Base-by-base conservation (phyloP, 441 rosid species). In the Syzygium syzygioides region DNA sequence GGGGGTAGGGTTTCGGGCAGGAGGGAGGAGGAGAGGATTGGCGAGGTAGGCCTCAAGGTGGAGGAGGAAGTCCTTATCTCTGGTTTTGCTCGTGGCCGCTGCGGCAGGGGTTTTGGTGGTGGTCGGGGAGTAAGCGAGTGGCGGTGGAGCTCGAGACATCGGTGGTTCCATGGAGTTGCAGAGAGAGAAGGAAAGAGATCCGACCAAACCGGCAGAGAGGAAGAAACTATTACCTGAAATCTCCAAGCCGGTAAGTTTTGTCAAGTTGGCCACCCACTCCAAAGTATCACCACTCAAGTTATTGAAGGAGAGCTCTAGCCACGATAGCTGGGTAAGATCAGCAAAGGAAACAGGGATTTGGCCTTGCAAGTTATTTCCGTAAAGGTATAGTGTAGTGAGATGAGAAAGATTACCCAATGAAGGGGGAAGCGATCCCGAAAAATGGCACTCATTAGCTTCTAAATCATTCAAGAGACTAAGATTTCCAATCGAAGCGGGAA, bases 401-500 rank as follows among this genome's bases (percentile, higher is more conserved):
- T 34, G 79, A 68, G 48, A 17, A 66, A 66, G 76, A 68, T 32
- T 68, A 18, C 45, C 45, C 79, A 68, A 2, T 68, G 45, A 68
- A 68, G 79, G 32, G 45, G 79, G 79, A 68, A 68, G 45, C 4
- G 7, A 32, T 32, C 79, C 26, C 2, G 45, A 71, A 1, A 64
- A 7, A 64, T n/a, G 7, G 19, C 68, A 62, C 10, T 0, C 0
- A 1, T 0, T 0, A 3, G 10, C 19, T 0, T 0, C 0, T 62
- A 62, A 62, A 10, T 62, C 5, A 62, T 62, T 62, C 55, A 87
- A 76, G n/a, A 68, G 57, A 48, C 17, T 79, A 32, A 90, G 86
- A 57, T 85, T 85, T 68, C 89, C 87, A 34, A 90, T 87, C 23
- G 89, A 90, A 56, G 9, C 34, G 1, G 89, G 90, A 32, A 90